Evolutionary conservation across 192 early-diverging fungal species (phyloP).

Genomic region (Phlyctochytrium bullatum): DNA sequence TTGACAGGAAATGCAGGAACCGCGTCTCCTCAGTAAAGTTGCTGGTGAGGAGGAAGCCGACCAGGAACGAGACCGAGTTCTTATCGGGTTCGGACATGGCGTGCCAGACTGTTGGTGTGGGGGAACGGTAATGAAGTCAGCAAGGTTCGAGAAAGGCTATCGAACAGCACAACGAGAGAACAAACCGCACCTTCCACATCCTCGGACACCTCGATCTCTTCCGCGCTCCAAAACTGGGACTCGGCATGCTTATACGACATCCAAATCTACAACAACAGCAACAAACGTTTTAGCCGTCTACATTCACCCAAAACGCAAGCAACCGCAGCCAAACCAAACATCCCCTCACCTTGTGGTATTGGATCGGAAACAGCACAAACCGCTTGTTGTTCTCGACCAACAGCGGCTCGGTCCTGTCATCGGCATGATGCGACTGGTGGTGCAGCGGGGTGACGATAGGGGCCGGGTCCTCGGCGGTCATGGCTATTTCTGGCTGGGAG

Average conservation of each 20-base stretch:
- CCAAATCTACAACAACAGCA: conserved; percentile 66
- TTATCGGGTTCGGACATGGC: no score
- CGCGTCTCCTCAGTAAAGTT: conserved; percentile 9
- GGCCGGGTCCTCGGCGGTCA: no score
- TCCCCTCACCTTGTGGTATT: conserved; percentile 44
- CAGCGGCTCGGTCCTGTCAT: conserved; percentile 48
- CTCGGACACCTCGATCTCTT: conserved; percentile 92
- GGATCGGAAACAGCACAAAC: conserved; percentile 55
- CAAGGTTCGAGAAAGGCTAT: neutral
- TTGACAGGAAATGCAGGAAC: no score
- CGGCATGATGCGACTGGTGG: no score
- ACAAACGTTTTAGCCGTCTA: neutral
- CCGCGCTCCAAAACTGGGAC: conserved; percentile 96
- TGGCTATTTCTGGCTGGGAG: no score
- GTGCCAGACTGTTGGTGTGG: no score
- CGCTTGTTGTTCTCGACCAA: conserved; percentile 32
- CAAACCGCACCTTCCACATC: conserved; percentile 54
- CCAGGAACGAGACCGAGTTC: no score
- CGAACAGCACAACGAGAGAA: neutral
- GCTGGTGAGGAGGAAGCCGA: neutral
- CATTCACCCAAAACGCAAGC: neutral
- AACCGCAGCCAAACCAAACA: neutral
- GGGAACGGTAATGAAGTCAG: no score
- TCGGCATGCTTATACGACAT: conserved; percentile 96
- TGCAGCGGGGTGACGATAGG: no score